phyloP scores from a whole-genome alignment of 345 rosid genomes.

The Salix caprea region DNA sequence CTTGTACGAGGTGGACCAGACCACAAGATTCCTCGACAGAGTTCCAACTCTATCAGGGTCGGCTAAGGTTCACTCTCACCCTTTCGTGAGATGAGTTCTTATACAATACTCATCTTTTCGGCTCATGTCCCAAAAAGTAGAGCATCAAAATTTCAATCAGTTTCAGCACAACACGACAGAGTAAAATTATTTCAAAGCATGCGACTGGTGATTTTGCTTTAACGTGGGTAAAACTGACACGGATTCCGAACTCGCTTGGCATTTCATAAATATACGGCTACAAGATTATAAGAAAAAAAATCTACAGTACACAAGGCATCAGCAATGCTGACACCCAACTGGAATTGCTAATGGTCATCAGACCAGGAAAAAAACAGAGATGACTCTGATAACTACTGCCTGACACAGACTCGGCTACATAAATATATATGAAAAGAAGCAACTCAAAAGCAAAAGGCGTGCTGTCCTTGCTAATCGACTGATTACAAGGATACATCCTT shows the following conservation, averaged over 20 bases:
- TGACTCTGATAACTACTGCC: background rate
- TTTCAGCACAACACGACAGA: background rate
- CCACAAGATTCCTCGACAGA: too few relatives aligned
- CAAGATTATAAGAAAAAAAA: background rate
- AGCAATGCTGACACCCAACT: background rate
- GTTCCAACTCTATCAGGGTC: too few relatives aligned
- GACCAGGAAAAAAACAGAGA: background rate
- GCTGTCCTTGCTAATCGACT: background rate
- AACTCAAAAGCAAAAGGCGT: background rate
- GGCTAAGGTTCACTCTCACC: background rate
- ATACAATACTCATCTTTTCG: background rate
- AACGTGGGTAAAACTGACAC: too few relatives aligned
- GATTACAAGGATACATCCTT: slow-evolving; percentile 41
- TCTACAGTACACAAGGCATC: background rate
- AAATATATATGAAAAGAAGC: background rate
- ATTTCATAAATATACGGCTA: background rate
- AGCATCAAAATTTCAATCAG: background rate
- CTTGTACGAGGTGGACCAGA: background rate
- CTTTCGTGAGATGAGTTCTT: background rate
- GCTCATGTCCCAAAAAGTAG: background rate
- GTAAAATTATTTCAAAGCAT: background rate
- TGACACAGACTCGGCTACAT: background rate
- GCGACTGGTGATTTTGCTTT: background rate
- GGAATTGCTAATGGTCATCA: background rate
- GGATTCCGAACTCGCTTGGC: background rate